Evolutionary conservation across 768 basidiomycete species (phyloP).

Genomic region (Kwoniella sp.): DNA sequence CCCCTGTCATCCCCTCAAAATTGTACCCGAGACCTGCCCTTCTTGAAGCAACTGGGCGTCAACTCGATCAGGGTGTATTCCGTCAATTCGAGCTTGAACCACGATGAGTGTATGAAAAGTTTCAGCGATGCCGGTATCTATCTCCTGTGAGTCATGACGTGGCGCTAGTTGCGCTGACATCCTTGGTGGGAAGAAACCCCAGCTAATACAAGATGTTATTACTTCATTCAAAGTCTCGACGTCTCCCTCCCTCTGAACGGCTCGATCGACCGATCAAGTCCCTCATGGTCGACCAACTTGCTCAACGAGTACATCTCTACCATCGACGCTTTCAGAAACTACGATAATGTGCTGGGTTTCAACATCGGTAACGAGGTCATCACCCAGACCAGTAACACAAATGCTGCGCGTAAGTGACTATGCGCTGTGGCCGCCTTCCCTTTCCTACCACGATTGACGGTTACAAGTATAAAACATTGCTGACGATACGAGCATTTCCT

Average conservation of each 20-base stretch:
- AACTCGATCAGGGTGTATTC: constrained; percentile 85
- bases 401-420: constrained; percentile 60
- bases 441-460: no score
- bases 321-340: constrained; percentile 75
- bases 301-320: constrained; percentile 75
- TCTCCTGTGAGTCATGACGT: constrained; percentile 68
- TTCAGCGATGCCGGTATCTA: constrained; percentile 82
- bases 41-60: constrained; percentile 72
- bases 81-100: constrained; percentile 78
- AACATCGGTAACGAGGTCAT: constrained; percentile 86
- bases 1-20: constrained; percentile 69
- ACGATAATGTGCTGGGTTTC: constrained; percentile 84
- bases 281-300: constrained; percentile 80
- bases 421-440: neutral
- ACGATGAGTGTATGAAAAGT: constrained; percentile 80
- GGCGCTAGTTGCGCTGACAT: no score
- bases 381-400: constrained; percentile 63
- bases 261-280: constrained; percentile 67
- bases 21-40: constrained; percentile 78
- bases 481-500: neutral
- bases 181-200: constrained; percentile 1
- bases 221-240: constrained; percentile 67
- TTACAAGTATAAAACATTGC: no score
- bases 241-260: constrained; percentile 82
- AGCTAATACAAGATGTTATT: neutral